Conservation (phyloP, 176 grass and related monocot species). For the Triticum monococcum region DNA sequence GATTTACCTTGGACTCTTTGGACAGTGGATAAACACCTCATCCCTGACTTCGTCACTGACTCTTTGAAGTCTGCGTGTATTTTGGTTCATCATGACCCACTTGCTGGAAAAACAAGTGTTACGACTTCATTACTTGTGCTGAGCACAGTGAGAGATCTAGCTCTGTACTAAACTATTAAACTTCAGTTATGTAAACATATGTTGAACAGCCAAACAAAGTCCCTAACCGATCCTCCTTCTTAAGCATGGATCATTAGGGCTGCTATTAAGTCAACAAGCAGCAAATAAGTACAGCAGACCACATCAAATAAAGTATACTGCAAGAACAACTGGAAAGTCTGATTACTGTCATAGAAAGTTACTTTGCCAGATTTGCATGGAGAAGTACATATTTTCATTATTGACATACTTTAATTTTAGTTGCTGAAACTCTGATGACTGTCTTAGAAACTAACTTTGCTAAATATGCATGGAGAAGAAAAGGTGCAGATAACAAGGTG, state of each 20-base stretch:
- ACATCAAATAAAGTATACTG: background rate
- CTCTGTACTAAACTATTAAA: slow-evolving; percentile 9
- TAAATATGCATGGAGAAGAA: background rate
- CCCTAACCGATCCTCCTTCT: slow-evolving; percentile 1
- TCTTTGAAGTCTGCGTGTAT: slow-evolving; percentile 96
- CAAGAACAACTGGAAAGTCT: background rate
- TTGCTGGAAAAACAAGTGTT: slow-evolving; percentile 59
- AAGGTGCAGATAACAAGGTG: background rate
- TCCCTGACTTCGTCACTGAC: slow-evolving; percentile 97
- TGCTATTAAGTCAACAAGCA: background rate
- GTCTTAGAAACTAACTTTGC: background rate
- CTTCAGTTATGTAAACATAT: background rate
- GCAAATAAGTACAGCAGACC: background rate
- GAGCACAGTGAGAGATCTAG: background rate
- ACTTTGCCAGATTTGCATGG: too few species aligned
- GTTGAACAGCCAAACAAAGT: slow-evolving; percentile 16
- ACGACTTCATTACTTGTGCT: slow-evolving; percentile 22
- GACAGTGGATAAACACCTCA: slow-evolving; percentile 90
- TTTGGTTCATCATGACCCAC: slow-evolving; percentile 99
- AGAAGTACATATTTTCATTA: background rate
- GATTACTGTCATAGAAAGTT: too few species aligned
- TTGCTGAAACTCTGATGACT: background rate
- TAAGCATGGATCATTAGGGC: slow-evolving; percentile 9
- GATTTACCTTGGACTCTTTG: slow-evolving; percentile 78
- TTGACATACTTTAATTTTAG: background rate